A percentile compares a stretch with the other conserved stretches of the same genome.
Conservation (phyloP, 306 rosid genomes). For the Castanopsis chinensis region DNA sequence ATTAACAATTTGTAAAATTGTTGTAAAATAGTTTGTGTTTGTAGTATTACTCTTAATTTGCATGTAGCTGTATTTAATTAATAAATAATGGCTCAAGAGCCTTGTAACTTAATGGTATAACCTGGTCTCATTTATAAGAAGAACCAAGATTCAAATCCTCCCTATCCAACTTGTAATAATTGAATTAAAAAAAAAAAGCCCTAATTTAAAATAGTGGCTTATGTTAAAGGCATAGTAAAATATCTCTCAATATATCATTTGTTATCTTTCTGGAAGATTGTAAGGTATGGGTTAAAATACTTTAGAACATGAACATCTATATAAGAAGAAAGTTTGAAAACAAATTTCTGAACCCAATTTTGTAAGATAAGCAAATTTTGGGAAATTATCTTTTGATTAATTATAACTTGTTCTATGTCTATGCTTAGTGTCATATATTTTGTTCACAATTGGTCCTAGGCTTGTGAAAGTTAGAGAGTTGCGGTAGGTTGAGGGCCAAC, state of each 20-base stretch:
- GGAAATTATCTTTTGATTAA: not conserved
- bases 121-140: no score
- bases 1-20: no score
- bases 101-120: no score
- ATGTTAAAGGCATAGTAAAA: not conserved
- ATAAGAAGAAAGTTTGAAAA: not conserved
- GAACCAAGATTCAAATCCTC: no score
- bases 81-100: no score
- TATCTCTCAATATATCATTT: slow-evolving; percentile 10
- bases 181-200: no score
- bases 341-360: slow-evolving; percentile 1
- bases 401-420: not conserved
- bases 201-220: not conserved
- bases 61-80: not conserved
- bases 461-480: no score
- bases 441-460: no score
- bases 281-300: not conserved
- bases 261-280: slow-evolving; percentile 1
- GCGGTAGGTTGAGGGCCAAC: no score
- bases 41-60: not conserved
- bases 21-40: no score
- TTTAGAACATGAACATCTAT: not conserved
- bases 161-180: no score
- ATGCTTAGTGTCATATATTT: no score
- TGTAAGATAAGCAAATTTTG: not conserved